Evolutionary conservation across 192 early-diverging fungal species (phyloP).

Genomic region (Entophlyctis luteolus): DNA sequence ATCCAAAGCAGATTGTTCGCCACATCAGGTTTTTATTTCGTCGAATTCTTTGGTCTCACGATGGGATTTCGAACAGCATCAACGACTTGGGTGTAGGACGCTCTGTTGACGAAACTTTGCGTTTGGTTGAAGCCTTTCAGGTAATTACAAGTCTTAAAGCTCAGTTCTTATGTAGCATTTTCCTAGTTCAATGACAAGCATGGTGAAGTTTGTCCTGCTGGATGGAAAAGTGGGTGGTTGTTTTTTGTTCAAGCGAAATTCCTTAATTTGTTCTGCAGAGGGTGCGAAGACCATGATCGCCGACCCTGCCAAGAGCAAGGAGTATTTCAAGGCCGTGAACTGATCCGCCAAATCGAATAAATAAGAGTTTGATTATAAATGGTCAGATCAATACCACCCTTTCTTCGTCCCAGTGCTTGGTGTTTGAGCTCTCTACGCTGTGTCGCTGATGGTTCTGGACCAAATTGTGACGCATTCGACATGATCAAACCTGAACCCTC

Average conservation of each 20-base stretch:
- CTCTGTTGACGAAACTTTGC: constrained; percentile 59
- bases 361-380: too few species aligned
- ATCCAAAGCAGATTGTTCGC: constrained; percentile 44
- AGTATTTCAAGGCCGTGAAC: constrained; percentile 37
- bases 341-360: too few species aligned
- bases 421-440: too few species aligned
- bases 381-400: too few species aligned
- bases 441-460: too few species aligned
- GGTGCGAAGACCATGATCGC: constrained; percentile 51
- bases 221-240: constrained; percentile 35
- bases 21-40: constrained; percentile 46
- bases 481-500: too few species aligned
- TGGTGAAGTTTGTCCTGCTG: constrained; percentile 59
- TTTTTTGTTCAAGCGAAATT: background rate
- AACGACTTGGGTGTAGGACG: constrained; percentile 63
- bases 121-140: constrained; percentile 56
- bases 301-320: constrained; percentile 41
- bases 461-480: too few species aligned
- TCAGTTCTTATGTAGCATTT: background rate
- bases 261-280: constrained; percentile 4
- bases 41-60: background rate
- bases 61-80: constrained; percentile 33
- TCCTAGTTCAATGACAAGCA: constrained; percentile 54
- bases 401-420: too few species aligned
- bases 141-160: background rate